Evolutionary conservation across 129 eudicot species (phyloP).

Genomic region (Chrysanthemum makinoi): DNA sequence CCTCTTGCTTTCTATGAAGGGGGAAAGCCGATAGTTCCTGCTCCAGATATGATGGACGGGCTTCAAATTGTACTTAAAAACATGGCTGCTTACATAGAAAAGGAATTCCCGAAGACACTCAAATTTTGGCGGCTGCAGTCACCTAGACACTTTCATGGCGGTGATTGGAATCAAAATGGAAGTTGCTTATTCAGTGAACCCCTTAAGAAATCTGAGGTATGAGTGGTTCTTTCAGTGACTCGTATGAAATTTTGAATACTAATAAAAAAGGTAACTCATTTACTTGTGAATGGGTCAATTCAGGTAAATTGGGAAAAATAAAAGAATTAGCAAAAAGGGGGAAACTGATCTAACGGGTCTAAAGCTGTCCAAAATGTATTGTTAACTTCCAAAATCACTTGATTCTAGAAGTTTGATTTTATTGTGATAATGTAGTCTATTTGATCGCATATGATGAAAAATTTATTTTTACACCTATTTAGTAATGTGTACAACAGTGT

Average conservation of each 20-base stretch:
- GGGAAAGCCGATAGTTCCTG: conserved; percentile 70
- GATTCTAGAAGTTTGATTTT: too few relatives aligned
- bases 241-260: neutral
- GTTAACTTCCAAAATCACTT: too few relatives aligned
- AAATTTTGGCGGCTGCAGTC: conserved; percentile 96
- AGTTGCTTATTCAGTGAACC: conserved; percentile 84
- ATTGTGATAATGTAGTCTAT: too few relatives aligned
- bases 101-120: conserved; percentile 47
- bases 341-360: too few relatives aligned
- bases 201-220: conserved; percentile 68
- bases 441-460: too few relatives aligned
- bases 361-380: too few relatives aligned
- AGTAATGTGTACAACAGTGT: too few relatives aligned
- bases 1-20: conserved; percentile 79
- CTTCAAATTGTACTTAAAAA: conserved; percentile 60
- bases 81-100: conserved; percentile 68
- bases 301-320: too few relatives aligned
- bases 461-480: too few relatives aligned
- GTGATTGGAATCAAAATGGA: conserved; percentile 98
- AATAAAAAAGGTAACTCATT: neutral
- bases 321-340: too few relatives aligned
- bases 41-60: conserved; percentile 64
- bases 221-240: neutral
- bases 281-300: too few relatives aligned
- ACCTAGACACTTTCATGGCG: conserved; percentile 88